These are phyloP conservation scores for Melampsora larici-populina DNA, from an alignment of 1,284 basidiomycete species.

Conservation along the genomic window DNA sequence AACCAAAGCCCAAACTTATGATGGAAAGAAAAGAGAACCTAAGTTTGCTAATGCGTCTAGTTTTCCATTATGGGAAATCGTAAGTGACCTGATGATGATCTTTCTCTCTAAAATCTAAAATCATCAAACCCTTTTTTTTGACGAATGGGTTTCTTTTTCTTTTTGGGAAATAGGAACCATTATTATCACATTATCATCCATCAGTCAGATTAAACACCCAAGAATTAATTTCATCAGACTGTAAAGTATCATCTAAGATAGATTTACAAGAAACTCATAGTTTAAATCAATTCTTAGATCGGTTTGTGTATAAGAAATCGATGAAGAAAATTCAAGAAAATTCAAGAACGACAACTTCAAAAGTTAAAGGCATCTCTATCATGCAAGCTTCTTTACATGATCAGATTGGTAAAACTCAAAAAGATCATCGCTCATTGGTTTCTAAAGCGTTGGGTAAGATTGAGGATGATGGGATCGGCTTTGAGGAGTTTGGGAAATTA, in stretches of 20 bases:
- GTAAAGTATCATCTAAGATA: constrained; percentile 67
- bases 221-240: constrained; percentile 68
- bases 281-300: constrained; percentile 83
- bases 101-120: no score
- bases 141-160: no score
- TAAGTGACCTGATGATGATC: constrained; percentile 58
- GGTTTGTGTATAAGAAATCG: constrained; percentile 89
- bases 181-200: constrained; percentile 85
- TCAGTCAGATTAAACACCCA: constrained; percentile 79
- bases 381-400: constrained; percentile 87
- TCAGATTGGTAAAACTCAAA: constrained; percentile 52
- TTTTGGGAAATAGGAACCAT: no score
- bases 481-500: constrained; percentile 71
- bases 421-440: constrained; percentile 56
- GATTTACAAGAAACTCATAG: constrained; percentile 85
- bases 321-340: constrained; percentile 62
- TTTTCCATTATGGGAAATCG: constrained; percentile 84
- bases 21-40: constrained; percentile 86
- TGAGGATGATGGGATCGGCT: constrained; percentile 62
- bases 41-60: constrained; percentile 77
- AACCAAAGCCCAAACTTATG: constrained; percentile 60
- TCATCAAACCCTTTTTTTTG: no score
- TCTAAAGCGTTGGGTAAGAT: constrained; percentile 63
- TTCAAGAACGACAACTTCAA: no score
- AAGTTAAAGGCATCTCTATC: constrained; percentile 71